These are phyloP conservation scores for Kwoniella botswanensis DNA, from an alignment of 768 basidiomycete species.

Conservation along the genomic window DNA sequence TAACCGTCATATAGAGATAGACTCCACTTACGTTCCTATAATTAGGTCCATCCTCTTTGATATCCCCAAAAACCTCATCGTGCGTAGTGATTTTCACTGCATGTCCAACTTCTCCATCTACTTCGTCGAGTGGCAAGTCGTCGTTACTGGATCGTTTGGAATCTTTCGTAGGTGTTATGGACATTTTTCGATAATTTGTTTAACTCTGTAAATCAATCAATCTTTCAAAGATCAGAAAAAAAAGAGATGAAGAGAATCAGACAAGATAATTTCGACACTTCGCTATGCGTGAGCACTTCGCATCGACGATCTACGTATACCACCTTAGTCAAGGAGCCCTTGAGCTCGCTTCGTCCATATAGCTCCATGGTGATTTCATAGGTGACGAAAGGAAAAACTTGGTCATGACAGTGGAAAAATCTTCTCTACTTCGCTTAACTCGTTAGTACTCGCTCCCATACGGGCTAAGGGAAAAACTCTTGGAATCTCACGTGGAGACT, in stretches of 20 bases:
- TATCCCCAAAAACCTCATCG: constrained; percentile 40
- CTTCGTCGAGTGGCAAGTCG: not conserved
- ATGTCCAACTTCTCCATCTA: constrained; percentile 3
- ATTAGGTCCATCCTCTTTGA: constrained; percentile 37
- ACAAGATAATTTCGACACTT: too few species aligned
- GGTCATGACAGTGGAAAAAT: not conserved
- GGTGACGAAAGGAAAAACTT: not conserved
- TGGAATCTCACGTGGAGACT: not conserved
- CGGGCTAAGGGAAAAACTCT: not conserved
- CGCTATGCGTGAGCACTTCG: too few species aligned
- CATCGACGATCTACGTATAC: not conserved
- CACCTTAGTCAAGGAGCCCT: not conserved
- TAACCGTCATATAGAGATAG: not conserved
- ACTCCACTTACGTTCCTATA: constrained; percentile 33
- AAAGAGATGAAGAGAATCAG: not conserved
- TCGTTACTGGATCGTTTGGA: constrained; percentile 2
- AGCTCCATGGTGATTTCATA: constrained; percentile 1
- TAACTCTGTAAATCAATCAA: not conserved
- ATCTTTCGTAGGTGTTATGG: not conserved
- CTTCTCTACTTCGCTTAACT: not conserved
- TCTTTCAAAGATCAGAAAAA: not conserved
- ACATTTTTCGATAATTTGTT: not conserved
- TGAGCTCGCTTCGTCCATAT: not conserved
- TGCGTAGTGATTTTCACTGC: constrained; percentile 8
- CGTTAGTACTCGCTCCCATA: not conserved